Base-by-base conservation (phyloP, 179 eudicot genomes). In the Beta lomatogona region DNA sequence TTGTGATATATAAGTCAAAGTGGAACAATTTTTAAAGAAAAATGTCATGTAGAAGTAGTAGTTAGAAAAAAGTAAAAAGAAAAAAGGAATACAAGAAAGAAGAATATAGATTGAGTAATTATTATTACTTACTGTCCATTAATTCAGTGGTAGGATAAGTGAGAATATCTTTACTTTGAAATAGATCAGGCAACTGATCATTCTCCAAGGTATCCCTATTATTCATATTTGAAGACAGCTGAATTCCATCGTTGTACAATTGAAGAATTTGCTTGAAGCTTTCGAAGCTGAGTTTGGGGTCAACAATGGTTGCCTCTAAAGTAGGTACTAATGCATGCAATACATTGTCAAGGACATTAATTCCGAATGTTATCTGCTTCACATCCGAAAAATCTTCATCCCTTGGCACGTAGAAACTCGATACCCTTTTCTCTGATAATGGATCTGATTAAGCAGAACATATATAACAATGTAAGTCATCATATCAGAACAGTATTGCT, bases 301-400 rank as follows among this genome's bases (percentile, higher is more conserved):
- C 93, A 0, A 82, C 52, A 4, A 85, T 31, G 0, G 84, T 53
- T 14, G 90, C 86, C 81, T 89, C 84, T 9, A 92, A 64, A 2
- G 91, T 55, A 44, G 98, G 98, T 31, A 91, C 18, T 4, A 95
- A 66, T 9, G 94, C 92, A 64, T 89, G 89, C 11, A 94, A 15
- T 41, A 90, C 92, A 0, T 86, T 82, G 79, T 77, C 80, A 3
- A 93, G 45, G 2, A 89, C 79, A 53, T 85, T 93, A 2, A 86
- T 88, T 0, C 88, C 75, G 85, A 94, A 94, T 14, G 94, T 85
- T 67, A 78, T 16, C 64, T 74, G 50, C 87, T 94, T 94, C 71
- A 90, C 81, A 73, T 89, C 93, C 0, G 93, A 87, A 72, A 94
- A 94, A 0, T 85, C 81, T 80, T 94, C 98, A 57, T 94, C 97